These are phyloP conservation scores for Colletotrichum sp. DNA, from an alignment of 2,329 filamentous ascomycete genomes.

Conservation along the genomic window DNA sequence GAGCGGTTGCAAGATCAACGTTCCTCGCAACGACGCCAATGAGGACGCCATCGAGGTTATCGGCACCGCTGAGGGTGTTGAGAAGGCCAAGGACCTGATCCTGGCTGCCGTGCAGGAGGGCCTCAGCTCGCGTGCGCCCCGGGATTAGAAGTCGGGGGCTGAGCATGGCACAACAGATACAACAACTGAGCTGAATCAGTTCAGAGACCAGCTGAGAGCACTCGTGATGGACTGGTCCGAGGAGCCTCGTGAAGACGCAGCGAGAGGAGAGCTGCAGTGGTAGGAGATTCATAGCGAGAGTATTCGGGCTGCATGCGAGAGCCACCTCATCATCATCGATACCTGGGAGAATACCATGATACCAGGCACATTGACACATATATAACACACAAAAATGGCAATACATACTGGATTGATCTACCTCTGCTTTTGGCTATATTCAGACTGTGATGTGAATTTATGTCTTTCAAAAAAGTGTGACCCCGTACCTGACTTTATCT, in stretches of 20 bases:
- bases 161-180: not conserved
- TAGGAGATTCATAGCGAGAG: not conserved
- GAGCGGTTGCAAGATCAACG: slow-evolving; percentile 92
- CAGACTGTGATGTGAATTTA: not conserved
- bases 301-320: not conserved
- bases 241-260: not conserved
- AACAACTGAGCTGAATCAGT: not conserved
- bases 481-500: not conserved
- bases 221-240: not conserved
- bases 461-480: not conserved
- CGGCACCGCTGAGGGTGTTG: slow-evolving; percentile 79
- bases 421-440: not conserved
- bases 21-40: slow-evolving; percentile 78
- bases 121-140: slow-evolving; percentile 26
- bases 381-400: not conserved
- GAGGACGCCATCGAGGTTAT: slow-evolving; percentile 90
- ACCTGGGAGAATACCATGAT: not conserved
- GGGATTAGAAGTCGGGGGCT: slow-evolving; percentile 7
- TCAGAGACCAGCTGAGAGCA: not conserved
- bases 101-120: slow-evolving; percentile 79
- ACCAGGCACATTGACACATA: not conserved
- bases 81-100: slow-evolving; percentile 88
- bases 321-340: not conserved
- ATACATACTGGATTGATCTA: not conserved
- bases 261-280: not conserved